These are phyloP conservation scores for Leptodermis oblonga DNA, from an alignment of 257 asterid genomes.

Conservation along the genomic window DNA sequence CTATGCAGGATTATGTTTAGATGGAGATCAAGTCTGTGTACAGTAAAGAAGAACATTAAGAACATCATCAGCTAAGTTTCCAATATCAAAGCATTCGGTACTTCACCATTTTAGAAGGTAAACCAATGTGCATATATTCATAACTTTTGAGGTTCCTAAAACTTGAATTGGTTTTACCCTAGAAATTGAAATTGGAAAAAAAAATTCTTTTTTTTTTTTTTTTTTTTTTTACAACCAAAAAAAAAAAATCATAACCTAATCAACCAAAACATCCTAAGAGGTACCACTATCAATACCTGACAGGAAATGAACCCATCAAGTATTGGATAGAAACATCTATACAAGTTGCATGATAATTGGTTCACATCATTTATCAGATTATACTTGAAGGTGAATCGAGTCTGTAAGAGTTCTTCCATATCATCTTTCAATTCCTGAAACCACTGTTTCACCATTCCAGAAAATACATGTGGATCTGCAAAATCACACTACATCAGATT, in stretches of 20 bases:
- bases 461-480: constrained; percentile 61
- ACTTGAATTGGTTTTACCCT: not conserved
- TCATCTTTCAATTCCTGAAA: constrained; percentile 64
- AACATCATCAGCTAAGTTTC: not conserved
- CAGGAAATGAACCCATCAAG: constrained; percentile 58
- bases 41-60: not conserved
- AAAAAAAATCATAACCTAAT: not conserved
- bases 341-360: constrained; percentile 76
- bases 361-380: constrained; percentile 44
- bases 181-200: not conserved
- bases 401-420: constrained; percentile 53
- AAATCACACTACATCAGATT: constrained; percentile 25
- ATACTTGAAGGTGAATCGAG: constrained; percentile 63
- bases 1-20: not conserved
- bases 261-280: not conserved
- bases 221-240: not conserved
- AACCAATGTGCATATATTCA: not conserved
- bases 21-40: not conserved
- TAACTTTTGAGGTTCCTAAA: not conserved
- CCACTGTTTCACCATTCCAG: constrained; percentile 72
- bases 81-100: not conserved
- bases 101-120: not conserved
- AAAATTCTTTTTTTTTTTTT: not conserved
- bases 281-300: constrained; percentile 43
- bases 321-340: constrained; percentile 45